phyloP scores from a whole-genome alignment of 2,329 filamentous ascomycete genomes.

The Arthrobotrys sinensis region DNA sequence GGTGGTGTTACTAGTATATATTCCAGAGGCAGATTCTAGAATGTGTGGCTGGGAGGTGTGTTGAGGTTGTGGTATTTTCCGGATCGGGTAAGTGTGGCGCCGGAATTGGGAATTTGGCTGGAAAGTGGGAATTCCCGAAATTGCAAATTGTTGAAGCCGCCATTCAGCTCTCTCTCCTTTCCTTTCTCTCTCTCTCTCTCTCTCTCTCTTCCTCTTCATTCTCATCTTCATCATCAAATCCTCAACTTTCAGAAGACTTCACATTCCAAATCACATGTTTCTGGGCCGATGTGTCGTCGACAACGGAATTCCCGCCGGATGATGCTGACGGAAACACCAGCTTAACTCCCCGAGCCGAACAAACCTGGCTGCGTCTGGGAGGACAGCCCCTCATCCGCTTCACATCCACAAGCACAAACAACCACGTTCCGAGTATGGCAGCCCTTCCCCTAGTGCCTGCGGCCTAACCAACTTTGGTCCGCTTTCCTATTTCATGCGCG shows the following conservation, averaged over 20 bases:
- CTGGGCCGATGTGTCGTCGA: constrained; percentile 33
- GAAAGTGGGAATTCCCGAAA: constrained; percentile 26
- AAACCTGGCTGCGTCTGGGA: constrained; percentile 7
- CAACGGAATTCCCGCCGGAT: constrained; percentile 30
- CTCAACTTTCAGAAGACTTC: neutral
- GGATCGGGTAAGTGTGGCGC: neutral
- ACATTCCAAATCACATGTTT: constrained; percentile 28
- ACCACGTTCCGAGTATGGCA: constrained; percentile 37
- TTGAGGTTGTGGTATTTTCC: constrained; percentile 3
- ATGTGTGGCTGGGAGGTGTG: neutral
- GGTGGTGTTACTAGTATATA: too few species aligned
- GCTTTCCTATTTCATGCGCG: constrained; percentile 40
- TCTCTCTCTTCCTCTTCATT: neutral
- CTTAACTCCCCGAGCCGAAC: constrained; percentile 53
- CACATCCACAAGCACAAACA: neutral
- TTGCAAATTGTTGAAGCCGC: constrained; percentile 28
- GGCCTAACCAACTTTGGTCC: constrained; percentile 37
- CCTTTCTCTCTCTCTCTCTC: neutral
- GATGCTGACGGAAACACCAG: constrained; percentile 42
- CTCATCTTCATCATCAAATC: constrained; percentile 12
- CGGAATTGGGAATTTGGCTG: constrained; percentile 6
- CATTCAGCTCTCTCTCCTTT: constrained; percentile 5
- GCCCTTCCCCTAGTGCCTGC: constrained; percentile 23
- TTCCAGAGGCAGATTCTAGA: too few species aligned
- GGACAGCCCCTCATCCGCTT: constrained; percentile 15